Conservation (phyloP, 495 filamentous ascomycete species). For the Parachaetomium inaequale region DNA sequence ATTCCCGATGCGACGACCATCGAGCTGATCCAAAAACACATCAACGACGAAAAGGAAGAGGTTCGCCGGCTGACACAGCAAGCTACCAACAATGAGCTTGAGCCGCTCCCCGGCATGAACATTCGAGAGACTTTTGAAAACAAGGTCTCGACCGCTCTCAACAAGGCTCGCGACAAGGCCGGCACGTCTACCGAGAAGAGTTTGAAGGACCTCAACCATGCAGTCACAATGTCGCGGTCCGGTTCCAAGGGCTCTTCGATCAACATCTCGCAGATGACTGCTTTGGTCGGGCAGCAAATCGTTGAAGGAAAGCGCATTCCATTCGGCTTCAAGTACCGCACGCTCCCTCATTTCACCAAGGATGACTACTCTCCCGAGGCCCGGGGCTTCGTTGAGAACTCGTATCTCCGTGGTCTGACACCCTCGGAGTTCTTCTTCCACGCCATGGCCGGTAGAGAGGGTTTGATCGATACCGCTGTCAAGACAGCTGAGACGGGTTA, state of each 20-base stretch:
- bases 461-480: slow-evolving; percentile 98
- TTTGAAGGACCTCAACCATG: slow-evolving; percentile 93
- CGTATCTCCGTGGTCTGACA: slow-evolving; percentile 92
- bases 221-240: slow-evolving; percentile 89
- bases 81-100: slow-evolving; percentile 80
- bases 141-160: slow-evolving; percentile 87
- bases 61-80: slow-evolving; percentile 67
- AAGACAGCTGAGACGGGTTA: slow-evolving; percentile 99
- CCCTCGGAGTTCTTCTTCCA: slow-evolving; percentile 99
- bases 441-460: slow-evolving; percentile 99
- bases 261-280: slow-evolving; percentile 99
- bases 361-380: slow-evolving; percentile 98
- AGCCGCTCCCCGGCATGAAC: slow-evolving; percentile 93
- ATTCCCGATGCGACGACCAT: slow-evolving; percentile 85
- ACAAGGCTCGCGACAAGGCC: slow-evolving; percentile 92
- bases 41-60: slow-evolving; percentile 73
- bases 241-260: slow-evolving; percentile 98
- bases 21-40: slow-evolving; percentile 71
- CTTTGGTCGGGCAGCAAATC: slow-evolving; percentile 93
- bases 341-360: slow-evolving; percentile 96
- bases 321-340: slow-evolving; percentile 98
- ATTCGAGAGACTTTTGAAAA: slow-evolving; percentile 96
- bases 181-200: slow-evolving; percentile 86
- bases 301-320: slow-evolving; percentile 99
- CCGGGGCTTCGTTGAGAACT: slow-evolving; percentile 98